Base-by-base conservation (phyloP, 768 basidiomycete genomes). In the Cystobasidium tubakii region DNA sequence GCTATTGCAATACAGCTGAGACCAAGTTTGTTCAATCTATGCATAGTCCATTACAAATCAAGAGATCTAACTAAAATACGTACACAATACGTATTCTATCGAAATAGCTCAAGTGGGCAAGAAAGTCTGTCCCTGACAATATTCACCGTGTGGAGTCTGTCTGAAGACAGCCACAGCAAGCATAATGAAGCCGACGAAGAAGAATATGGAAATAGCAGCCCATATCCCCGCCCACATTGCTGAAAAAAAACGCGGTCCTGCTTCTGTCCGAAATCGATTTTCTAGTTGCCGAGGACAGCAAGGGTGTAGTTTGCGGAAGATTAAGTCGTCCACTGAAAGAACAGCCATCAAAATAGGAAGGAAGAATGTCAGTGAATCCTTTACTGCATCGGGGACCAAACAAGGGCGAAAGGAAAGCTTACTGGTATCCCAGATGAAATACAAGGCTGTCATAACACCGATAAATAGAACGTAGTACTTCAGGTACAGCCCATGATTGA, bases 81-180 rank as follows among this genome's bases (percentile, higher is more conserved):
- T n/a, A n/a, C n/a, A n/a, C n/a, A n/a, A n/a, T n/a, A n/a, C n/a
- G 33, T 60, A 10, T 25, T 17, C 57, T 29, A 15, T 3, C 29
- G 6, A 12, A 42, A 17, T 12, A 12, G 13, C 4, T 65, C 43
- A 71, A 12, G 54, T 71, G 4, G 69, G 69, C n/a, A 71, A 34
- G 43, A 71, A 71, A 34, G 69, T 62, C 55, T 62, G 33, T 31
- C 46, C 25, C 34, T 71, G 69, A 36, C 69, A 71, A 36, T 71
- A 71, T 55, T 71, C 69, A 6, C 69, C 69, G 36, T 71, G 69
- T 13, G 54, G 53, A 42, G 69, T 71, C 36, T 71, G 69, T 71
- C 69, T 71, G 43, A 71, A 71, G 17, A 60, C 55, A 44, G 33
- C 33, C 6, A 71, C 69, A n/a, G 53, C 69, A 55, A 71, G 69